Evolutionary conservation across 2,329 filamentous ascomycete species (phyloP).

Genomic region (Camillea tinctor): DNA sequence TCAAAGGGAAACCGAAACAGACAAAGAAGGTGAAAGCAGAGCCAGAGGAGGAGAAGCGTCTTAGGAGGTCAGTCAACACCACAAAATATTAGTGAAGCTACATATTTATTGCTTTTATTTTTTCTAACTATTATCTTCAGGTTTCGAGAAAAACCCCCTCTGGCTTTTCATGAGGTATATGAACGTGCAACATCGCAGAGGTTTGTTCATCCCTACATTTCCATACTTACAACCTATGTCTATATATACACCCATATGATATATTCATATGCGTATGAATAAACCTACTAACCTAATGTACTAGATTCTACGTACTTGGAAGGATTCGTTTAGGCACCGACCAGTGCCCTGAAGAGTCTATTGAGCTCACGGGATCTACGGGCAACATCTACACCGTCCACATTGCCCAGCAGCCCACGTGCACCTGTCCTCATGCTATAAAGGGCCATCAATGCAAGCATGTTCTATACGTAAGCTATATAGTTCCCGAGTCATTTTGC

Average conservation of each 20-base stretch:
- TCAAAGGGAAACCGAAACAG: too few relatives aligned
- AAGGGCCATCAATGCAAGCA: constrained; percentile 65
- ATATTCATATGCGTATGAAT: too few relatives aligned
- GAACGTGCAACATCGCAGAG: constrained; percentile 41
- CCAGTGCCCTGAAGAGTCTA: constrained; percentile 47
- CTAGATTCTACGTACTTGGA: constrained; percentile 45
- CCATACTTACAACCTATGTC: too few relatives aligned
- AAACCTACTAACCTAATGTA: too few relatives aligned
- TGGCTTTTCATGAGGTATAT: constrained; percentile 37
- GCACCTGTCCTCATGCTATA: constrained; percentile 54
- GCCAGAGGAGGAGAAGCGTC: constrained; percentile 3
- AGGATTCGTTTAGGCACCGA: constrained; percentile 36
- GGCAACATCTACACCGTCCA: constrained; percentile 63
- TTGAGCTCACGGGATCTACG: constrained; percentile 62
- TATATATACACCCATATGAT: too few relatives aligned
- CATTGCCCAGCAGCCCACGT: constrained; percentile 50
- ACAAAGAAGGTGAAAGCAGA: neutral
- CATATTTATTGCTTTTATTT: too few relatives aligned
- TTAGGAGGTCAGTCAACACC: neutral
- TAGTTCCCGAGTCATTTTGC: too few relatives aligned
- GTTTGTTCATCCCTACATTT: constrained; percentile 14
- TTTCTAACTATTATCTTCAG: constrained; percentile 11
- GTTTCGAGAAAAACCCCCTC: constrained; percentile 34
- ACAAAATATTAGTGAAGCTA: too few relatives aligned
- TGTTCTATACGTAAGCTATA: constrained; percentile 51